Conservation (phyloP, 148 eudicot genomes). For the Chenopodium album region DNA sequence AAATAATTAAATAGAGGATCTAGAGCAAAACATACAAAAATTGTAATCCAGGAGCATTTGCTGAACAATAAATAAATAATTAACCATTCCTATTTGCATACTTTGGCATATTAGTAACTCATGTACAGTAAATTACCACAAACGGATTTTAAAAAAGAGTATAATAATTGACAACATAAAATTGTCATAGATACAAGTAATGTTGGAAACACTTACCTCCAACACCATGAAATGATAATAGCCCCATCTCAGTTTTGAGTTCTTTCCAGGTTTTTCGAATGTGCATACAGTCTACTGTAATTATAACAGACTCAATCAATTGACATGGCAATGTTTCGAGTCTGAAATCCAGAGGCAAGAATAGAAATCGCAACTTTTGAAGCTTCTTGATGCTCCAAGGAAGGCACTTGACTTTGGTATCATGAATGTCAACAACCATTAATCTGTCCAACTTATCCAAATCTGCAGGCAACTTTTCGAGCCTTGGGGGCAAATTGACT, state of each 20-base stretch:
- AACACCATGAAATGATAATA: background rate
- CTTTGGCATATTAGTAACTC: too few species aligned
- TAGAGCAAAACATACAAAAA: too few species aligned
- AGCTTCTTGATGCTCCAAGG: background rate
- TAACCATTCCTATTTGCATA: too few species aligned
- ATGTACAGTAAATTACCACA: too few species aligned
- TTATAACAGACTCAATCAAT: background rate
- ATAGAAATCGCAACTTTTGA: background rate
- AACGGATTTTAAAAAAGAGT: too few species aligned
- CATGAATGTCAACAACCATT: too few species aligned
- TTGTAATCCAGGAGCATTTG: too few species aligned
- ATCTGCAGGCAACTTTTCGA: background rate
- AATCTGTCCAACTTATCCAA: background rate
- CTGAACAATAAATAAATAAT: too few species aligned
- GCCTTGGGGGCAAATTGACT: background rate
- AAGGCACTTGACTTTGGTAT: background rate
- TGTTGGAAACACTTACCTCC: background rate
- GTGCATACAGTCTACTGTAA: background rate
- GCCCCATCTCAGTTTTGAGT: background rate
- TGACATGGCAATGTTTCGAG: background rate
- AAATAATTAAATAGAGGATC: too few species aligned
- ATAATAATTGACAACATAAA: too few species aligned
- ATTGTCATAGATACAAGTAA: too few species aligned
- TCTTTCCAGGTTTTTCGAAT: constrained; percentile 3
- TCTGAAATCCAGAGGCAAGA: background rate